Conservation (phyloP, 768 basidiomycete genomes). For the Kwoniella mangroviensis region DNA sequence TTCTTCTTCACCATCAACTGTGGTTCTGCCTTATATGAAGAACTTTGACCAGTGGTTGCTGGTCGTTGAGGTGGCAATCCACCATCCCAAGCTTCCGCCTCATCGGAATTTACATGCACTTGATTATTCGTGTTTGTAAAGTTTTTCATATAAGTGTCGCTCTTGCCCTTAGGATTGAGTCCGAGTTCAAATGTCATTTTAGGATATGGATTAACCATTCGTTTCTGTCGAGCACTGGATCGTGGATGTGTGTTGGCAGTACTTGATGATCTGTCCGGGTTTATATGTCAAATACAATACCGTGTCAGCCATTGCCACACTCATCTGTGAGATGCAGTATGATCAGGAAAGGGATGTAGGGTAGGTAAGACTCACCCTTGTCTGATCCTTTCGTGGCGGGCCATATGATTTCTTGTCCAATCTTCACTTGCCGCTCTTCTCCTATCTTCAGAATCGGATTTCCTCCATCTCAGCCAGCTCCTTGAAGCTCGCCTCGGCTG, state of each 20-base stretch:
- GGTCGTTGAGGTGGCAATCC: slow-evolving; percentile 3
- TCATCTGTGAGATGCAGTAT: no score
- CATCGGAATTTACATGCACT: neutral
- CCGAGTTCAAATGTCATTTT: no score
- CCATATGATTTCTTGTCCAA: neutral
- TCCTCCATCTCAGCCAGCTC: neutral
- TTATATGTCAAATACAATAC: no score
- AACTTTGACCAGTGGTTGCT: neutral
- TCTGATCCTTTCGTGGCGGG: neutral
- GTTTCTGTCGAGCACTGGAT: neutral
- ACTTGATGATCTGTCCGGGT: neutral
- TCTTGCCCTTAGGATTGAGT: no score
- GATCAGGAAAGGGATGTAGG: neutral
- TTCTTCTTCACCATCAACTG: neutral
- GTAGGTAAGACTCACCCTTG: neutral
- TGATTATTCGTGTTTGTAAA: no score
- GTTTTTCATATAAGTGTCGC: no score
- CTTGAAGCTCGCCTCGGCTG: neutral
- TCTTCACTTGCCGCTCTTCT: neutral
- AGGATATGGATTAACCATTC: neutral
- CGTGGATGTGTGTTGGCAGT: neutral
- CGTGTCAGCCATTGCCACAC: no score
- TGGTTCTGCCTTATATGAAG: neutral
- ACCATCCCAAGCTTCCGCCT: slow-evolving; percentile 1
- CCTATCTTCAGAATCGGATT: neutral